Base-by-base conservation (phyloP, 768 basidiomycete species). In the Flagelloscypha sp. region DNA sequence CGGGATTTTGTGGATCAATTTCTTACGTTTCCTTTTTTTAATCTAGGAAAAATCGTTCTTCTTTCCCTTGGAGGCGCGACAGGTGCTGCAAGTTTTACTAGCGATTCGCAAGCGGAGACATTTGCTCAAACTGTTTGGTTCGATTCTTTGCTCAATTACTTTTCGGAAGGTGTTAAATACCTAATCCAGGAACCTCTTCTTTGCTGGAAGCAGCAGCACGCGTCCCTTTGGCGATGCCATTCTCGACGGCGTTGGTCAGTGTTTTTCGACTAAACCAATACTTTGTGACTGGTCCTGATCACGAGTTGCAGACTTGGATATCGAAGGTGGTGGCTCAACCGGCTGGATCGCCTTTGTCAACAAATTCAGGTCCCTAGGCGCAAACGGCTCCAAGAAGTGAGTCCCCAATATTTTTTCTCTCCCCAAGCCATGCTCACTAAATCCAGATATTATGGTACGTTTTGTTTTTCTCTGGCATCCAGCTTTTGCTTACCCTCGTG, bases 81-180 rank as follows among this genome's bases (percentile, higher is more conserved):
- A 2, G 82, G 79, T 12, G 64, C 68, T 13, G 74, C 69, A 13
- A 71, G 71, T 5, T 84, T 84, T 49, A 48, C 63, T 27, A 73
- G 68, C 30, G 77, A 75, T 38, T 54, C 61, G 2, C 70, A 81
- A 45, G 83, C 74, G 2, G 47, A 55, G 9, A 52, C 62, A 3
- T 84, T 81, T 50, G 82, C 75, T 0, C 62, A 76, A 35, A 75
- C 73, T 0, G 73, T 86, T 34, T 85, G 84, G 84, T n/a, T n/a
- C n/a, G 34, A 56, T 33, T n/a, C n/a, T n/a, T n/a, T n/a, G n/a
- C n/a, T n/a, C n/a, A n/a, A n/a, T n/a, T n/a, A n/a, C n/a, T n/a
- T n/a, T n/a, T n/a, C n/a, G n/a, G n/a, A n/a, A n/a, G n/a, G n/a
- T n/a, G n/a, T n/a, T n/a, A n/a, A n/a, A n/a, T n/a, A n/a, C n/a